Base-by-base conservation (phyloP, 2,329 filamentous ascomycete species). In the Blastomyces percursus region DNA sequence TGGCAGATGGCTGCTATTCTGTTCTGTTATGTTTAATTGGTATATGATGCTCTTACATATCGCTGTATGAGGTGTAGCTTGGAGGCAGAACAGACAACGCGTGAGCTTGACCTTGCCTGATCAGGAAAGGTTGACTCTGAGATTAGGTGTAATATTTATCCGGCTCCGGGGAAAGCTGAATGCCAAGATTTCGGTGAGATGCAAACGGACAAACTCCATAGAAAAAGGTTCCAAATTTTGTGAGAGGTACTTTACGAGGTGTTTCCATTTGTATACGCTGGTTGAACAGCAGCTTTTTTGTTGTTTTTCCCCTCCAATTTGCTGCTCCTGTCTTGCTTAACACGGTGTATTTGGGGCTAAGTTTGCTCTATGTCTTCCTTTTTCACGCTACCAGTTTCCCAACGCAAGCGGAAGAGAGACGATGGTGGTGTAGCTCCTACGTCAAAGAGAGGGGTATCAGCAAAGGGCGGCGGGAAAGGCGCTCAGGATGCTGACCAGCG, bases 361-460 rank as follows among this genome's bases (percentile, higher is more conserved):
- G 1, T 9, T 8, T 59, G 24, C 44, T 60, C 30, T 32, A 95
- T 96, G 92, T 96, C 93, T 71, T 96, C 92, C 48, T 99, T 97
- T 78, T 99, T 99, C 78, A 96, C 92, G 60, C 80, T 88, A 48
- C 91, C 94, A 6, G 88, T 89, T 50, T 88, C 89, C 59, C 88
- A 93, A 72, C 90, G 90, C 79, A 97, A 97, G 82, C 83, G 94
- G 70, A 97, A 97, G 81, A 84, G 92, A 65, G 80, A 81, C 32
- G 76, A 79, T 63, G 73, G 72, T 62, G 67, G 75, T 61, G 70
- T 74, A 63, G 75, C 74, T 63, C 72, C 77, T 57, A 75, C 74
- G 66, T 73, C 75, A 42, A 79, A 81, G 69, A 72, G 76, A 69
- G 76, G 74, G 62, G 74, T 77, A 46, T 72, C 75, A 64, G 69